These are phyloP conservation scores for Rhizopus microsporus DNA, from an alignment of 371 early-diverging fungal genomes.

Conservation along the genomic window DNA sequence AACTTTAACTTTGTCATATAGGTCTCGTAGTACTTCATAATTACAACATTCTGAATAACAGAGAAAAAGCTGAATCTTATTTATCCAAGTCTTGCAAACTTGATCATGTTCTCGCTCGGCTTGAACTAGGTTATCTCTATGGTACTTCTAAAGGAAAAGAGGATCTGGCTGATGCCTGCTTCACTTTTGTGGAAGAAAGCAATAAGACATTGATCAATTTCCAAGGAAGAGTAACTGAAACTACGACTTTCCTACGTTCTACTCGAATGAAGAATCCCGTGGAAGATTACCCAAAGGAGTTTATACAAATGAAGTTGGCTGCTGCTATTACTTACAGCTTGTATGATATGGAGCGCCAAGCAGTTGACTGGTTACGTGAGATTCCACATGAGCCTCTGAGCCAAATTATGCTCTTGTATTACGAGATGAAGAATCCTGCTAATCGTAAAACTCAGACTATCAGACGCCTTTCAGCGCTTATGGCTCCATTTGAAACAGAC, in stretches of 20 bases:
- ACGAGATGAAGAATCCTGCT: slow-evolving; percentile 15
- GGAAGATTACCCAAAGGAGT: slow-evolving; percentile 16
- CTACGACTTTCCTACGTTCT: slow-evolving; percentile 10
- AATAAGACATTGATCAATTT: slow-evolving; percentile 12
- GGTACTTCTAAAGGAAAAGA: slow-evolving; percentile 14
- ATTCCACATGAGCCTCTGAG: slow-evolving; percentile 13
- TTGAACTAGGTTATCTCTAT: slow-evolving; percentile 25
- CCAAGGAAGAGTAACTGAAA: slow-evolving; percentile 12
- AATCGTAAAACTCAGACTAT: slow-evolving; percentile 5
- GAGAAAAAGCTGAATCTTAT: slow-evolving; percentile 9
- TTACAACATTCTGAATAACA: slow-evolving; percentile 10
- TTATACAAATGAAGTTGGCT: slow-evolving; percentile 22
- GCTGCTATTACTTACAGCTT: slow-evolving; percentile 27
- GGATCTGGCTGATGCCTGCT: slow-evolving; percentile 17
- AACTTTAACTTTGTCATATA: slow-evolving; percentile 5
- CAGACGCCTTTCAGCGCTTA: neutral
- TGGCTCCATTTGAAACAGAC: slow-evolving; percentile 7
- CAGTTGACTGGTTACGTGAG: slow-evolving; percentile 23
- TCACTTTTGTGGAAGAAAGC: slow-evolving; percentile 14
- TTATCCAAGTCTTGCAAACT: slow-evolving; percentile 10
- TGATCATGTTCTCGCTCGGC: slow-evolving; percentile 15
- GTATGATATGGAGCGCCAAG: slow-evolving; percentile 24
- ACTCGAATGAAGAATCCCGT: slow-evolving; percentile 4
- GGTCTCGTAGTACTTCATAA: slow-evolving; percentile 18
- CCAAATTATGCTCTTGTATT: slow-evolving; percentile 21